phyloP scores from a whole-genome alignment of 495 filamentous ascomycete species.

The Neurospora intermedia region DNA sequence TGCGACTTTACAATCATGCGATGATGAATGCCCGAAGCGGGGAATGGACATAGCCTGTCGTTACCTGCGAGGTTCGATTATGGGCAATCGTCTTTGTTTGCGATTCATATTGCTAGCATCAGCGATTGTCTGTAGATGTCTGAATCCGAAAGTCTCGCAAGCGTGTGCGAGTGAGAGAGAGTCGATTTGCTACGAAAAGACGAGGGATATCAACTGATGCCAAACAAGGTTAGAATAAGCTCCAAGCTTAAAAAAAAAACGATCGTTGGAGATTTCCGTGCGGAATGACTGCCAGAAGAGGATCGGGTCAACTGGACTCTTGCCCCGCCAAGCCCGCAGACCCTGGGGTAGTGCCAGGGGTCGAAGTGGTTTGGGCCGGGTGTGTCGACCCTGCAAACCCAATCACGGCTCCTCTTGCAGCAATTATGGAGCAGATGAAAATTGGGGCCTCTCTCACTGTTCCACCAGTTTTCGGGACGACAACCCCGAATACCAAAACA shows the following conservation, averaged over 20 bases:
- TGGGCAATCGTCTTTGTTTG: neutral
- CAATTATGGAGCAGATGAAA: conserved; percentile 21
- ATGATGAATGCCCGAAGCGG: neutral
- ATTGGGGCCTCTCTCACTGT: conserved; percentile 2
- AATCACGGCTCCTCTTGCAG: conserved; percentile 11
- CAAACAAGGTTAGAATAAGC: neutral
- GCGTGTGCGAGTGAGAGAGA: neutral
- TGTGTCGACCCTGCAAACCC: conserved; percentile 2
- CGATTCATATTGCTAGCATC: neutral
- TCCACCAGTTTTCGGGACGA: neutral
- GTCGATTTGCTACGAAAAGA: neutral
- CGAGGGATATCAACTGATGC: neutral
- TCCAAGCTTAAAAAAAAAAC: neutral
- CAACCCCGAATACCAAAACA: neutral
- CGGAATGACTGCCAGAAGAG: conserved; percentile 19
- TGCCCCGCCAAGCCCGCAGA: conserved; percentile 5
- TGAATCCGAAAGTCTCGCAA: neutral
- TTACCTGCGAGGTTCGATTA: neutral
- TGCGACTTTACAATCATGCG: neutral
- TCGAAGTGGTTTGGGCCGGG: neutral
- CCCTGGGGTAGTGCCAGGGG: conserved; percentile 13
- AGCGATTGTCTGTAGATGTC: neutral
- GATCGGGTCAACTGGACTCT: conserved; percentile 2
- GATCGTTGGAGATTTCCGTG: neutral
- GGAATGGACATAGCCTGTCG: neutral